phyloP scores from a whole-genome alignment of 116 monocot genomes.

The Papilionanthe hybrid region DNA sequence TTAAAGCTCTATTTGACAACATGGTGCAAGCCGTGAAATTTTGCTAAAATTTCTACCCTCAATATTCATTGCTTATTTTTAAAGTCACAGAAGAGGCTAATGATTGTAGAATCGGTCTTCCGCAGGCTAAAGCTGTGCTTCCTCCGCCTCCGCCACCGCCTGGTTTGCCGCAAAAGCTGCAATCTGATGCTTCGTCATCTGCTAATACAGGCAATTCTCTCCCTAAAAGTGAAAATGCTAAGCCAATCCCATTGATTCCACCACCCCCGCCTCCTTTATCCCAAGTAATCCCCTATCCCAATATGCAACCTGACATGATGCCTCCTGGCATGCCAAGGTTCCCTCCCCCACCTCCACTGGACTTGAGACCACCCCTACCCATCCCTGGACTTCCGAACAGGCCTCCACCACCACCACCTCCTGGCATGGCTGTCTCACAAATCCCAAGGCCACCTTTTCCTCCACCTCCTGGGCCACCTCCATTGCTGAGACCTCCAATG shows the following conservation, averaged over 20 bases:
- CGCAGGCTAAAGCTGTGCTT: slow-evolving; percentile 38
- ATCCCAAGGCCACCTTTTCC: slow-evolving; percentile 44
- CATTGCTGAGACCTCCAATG: slow-evolving; percentile 36
- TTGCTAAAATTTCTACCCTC: too few relatives aligned
- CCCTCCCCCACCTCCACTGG: slow-evolving; percentile 68
- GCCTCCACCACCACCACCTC: slow-evolving; percentile 52
- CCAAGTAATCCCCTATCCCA: slow-evolving; percentile 34
- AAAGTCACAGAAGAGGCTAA: neutral
- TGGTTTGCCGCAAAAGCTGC: slow-evolving; percentile 50
- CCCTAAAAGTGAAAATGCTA: slow-evolving; percentile 24
- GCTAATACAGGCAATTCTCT: slow-evolving; percentile 15
- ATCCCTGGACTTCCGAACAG: slow-evolving; percentile 41
- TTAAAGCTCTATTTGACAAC: neutral
- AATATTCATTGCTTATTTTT: too few relatives aligned
- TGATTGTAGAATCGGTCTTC: slow-evolving; percentile 6
- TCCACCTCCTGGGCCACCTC: slow-evolving; percentile 43
- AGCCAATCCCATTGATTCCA: slow-evolving; percentile 25
- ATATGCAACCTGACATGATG: slow-evolving; percentile 58
- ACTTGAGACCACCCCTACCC: slow-evolving; percentile 36
- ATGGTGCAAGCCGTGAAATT: too few relatives aligned
- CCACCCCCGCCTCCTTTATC: slow-evolving; percentile 57
- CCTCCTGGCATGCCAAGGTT: slow-evolving; percentile 53
- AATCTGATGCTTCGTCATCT: slow-evolving; percentile 21
- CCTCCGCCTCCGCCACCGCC: slow-evolving; percentile 82
- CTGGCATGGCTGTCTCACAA: slow-evolving; percentile 53